Percentiles rank a stretch among this genome's conserved stretches.
Conservation (phyloP, 306 rosid genomes). For the Inga leiocalycina region DNA sequence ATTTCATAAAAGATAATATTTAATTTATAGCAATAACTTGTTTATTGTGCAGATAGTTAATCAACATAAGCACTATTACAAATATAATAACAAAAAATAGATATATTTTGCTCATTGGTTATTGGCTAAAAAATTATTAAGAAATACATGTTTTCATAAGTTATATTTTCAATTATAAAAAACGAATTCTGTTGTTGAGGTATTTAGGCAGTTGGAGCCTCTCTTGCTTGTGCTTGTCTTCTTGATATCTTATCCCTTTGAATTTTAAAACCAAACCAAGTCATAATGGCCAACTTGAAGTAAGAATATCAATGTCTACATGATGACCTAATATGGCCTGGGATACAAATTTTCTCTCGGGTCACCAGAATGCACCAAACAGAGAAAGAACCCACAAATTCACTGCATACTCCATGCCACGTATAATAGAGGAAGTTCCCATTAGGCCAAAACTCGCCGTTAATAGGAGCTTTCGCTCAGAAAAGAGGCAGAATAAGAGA, state of each 20-base stretch:
- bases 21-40: not conserved
- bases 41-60: not conserved
- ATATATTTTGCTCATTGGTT: not conserved
- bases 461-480: no score
- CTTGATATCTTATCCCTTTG: constrained; percentile 76
- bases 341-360: not conserved
- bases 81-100: not conserved
- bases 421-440: constrained; percentile 19
- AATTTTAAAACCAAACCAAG: constrained; percentile 39
- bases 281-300: constrained; percentile 27
- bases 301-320: constrained; percentile 9
- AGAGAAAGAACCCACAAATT: not conserved
- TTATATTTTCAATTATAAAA: not conserved
- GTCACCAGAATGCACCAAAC: constrained; percentile 15
- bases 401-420: not conserved
- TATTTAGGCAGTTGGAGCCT: constrained; percentile 51
- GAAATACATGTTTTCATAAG: not conserved
- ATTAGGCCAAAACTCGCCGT: not conserved
- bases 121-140: not conserved
- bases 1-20: not conserved
- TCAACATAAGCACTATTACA: not conserved
- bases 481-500: no score
- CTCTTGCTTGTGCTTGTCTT: constrained; percentile 82
- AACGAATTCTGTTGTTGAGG: not conserved
- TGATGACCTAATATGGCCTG: not conserved